Percentiles rank a stretch among this genome's conserved stretches.
Evolutionary conservation across 495 filamentous ascomycete species (phyloP).

Genomic region (Mycothermus thermophilus): DNA sequence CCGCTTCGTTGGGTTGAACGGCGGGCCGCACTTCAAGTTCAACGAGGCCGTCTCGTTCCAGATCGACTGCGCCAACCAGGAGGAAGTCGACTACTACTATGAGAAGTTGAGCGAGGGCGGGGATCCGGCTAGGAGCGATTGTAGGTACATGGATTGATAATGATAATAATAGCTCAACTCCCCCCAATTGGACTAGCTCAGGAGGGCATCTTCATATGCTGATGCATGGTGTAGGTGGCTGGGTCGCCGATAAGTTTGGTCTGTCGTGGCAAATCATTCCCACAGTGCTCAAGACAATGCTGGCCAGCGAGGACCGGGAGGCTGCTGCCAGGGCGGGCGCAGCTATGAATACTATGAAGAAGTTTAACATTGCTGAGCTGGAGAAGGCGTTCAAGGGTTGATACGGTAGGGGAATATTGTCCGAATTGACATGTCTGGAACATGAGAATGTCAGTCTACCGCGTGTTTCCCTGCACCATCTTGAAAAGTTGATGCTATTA

Average conservation of each 20-base stretch:
- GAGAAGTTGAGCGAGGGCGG: conserved; percentile 21
- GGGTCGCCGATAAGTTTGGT: conserved; percentile 26
- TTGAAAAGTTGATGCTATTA: too few species aligned
- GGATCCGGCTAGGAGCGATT: conserved; percentile 15
- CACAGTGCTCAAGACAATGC: conserved; percentile 13
- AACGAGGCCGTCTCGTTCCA: conserved; percentile 20
- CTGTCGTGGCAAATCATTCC: conserved; percentile 29
- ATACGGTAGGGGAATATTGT: too few species aligned
- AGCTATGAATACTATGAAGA: conserved; percentile 25
- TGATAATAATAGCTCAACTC: too few species aligned
- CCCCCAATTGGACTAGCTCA: too few species aligned
- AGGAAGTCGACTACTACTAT: conserved; percentile 30
- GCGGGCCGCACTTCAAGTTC: conserved; percentile 22
- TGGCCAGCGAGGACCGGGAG: conserved; percentile 10
- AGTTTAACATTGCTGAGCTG: conserved; percentile 23
- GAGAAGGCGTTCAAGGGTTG: conserved; percentile 18
- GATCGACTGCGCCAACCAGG: conserved; percentile 24
- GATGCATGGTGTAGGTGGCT: too few species aligned
- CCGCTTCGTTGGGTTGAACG: conserved; percentile 26
- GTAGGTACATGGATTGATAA: too few species aligned
- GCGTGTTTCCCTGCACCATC: too few species aligned
- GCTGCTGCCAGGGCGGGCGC: conserved; percentile 9
- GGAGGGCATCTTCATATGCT: too few species aligned
- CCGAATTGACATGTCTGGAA: neutral
- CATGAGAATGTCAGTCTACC: too few species aligned